phyloP scores from a whole-genome alignment of 805 yeast species.

The Saccharomycopsis oosterbeekiorum region DNA sequence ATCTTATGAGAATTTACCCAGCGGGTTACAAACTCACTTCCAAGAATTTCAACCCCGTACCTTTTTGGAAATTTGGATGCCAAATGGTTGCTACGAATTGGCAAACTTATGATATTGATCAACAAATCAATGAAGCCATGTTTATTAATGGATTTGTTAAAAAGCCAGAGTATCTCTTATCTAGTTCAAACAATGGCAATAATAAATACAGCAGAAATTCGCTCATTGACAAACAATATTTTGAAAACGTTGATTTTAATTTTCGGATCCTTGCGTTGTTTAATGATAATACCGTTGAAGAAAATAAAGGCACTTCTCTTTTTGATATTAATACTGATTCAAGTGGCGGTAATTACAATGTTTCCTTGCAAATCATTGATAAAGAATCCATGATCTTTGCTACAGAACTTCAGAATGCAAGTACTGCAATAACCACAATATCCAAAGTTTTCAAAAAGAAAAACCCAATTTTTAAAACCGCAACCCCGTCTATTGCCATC shows the following conservation, averaged over 20 bases:
- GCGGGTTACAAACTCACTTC: slow-evolving; percentile 68
- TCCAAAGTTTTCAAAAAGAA: slow-evolving; percentile 22
- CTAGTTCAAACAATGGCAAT: slow-evolving; percentile 18
- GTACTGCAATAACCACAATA: slow-evolving; percentile 18
- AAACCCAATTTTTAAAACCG: slow-evolving; percentile 50
- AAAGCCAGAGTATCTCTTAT: slow-evolving; percentile 46
- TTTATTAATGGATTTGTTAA: slow-evolving; percentile 67
- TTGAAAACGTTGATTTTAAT: slow-evolving; percentile 19
- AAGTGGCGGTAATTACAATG: slow-evolving; percentile 23
- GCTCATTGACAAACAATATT: slow-evolving; percentile 1
- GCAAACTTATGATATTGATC: slow-evolving; percentile 88
- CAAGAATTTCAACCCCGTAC: slow-evolving; percentile 69
- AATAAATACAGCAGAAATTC: slow-evolving; percentile 18
- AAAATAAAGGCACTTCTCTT: slow-evolving; percentile 12
- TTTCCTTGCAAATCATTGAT: slow-evolving; percentile 11
- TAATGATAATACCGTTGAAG: slow-evolving; percentile 6
- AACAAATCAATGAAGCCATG: slow-evolving; percentile 78
- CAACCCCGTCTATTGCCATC: slow-evolving; percentile 23
- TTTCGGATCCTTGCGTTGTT: not conserved
- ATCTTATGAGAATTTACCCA: slow-evolving; percentile 80
- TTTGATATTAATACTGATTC: slow-evolving; percentile 19
- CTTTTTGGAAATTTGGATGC: slow-evolving; percentile 75
- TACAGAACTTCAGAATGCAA: not conserved
- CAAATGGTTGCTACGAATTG: slow-evolving; percentile 97
- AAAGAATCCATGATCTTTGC: slow-evolving; percentile 2